Percentiles rank a stretch among this genome's conserved stretches.
Evolutionary conservation across 2,329 filamentous ascomycete species (phyloP).

Genomic region (Aspergillus melleus): DNA sequence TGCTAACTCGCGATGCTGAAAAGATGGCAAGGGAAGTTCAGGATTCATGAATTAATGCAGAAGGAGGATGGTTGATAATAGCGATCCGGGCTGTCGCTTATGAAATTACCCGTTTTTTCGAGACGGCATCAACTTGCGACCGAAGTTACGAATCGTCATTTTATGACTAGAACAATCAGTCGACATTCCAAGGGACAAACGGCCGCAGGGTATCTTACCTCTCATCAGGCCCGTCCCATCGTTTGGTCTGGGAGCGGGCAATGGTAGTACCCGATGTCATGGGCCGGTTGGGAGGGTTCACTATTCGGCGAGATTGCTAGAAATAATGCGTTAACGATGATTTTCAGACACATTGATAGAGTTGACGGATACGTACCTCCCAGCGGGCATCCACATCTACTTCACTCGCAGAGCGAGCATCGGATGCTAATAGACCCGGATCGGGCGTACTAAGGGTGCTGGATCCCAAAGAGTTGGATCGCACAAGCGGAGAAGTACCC

Average conservation of each 20-base stretch:
- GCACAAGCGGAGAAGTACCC: slow-evolving; percentile 36
- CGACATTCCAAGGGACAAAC: not conserved
- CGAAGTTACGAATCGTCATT: slow-evolving; percentile 36
- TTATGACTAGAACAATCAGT: slow-evolving; percentile 25
- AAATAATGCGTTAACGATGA: slow-evolving; percentile 16
- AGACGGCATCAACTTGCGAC: slow-evolving; percentile 37
- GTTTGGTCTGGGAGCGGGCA: slow-evolving; percentile 24
- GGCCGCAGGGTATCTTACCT: slow-evolving; percentile 24
- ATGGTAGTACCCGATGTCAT: slow-evolving; percentile 31
- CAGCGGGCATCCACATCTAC: slow-evolving; percentile 39
- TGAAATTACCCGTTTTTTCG: slow-evolving; percentile 19
- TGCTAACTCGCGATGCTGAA: slow-evolving; percentile 8
- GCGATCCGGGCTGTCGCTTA: slow-evolving; percentile 11
- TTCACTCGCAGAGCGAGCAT: slow-evolving; percentile 37
- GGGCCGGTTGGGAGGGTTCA: slow-evolving; percentile 32
- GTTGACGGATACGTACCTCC: slow-evolving; percentile 31
- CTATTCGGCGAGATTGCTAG: slow-evolving; percentile 35
- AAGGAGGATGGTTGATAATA: not conserved
- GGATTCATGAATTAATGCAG: not conserved
- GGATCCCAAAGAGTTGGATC: slow-evolving; percentile 37
- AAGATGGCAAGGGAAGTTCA: not conserved
- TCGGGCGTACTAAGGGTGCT: slow-evolving; percentile 28
- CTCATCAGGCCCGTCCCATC: slow-evolving; percentile 31
- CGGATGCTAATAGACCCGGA: slow-evolving; percentile 25
- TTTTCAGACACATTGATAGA: not conserved